Evolutionary conservation across 2,329 filamentous ascomycete genomes (phyloP).

Genomic region (Cercospora janseana): DNA sequence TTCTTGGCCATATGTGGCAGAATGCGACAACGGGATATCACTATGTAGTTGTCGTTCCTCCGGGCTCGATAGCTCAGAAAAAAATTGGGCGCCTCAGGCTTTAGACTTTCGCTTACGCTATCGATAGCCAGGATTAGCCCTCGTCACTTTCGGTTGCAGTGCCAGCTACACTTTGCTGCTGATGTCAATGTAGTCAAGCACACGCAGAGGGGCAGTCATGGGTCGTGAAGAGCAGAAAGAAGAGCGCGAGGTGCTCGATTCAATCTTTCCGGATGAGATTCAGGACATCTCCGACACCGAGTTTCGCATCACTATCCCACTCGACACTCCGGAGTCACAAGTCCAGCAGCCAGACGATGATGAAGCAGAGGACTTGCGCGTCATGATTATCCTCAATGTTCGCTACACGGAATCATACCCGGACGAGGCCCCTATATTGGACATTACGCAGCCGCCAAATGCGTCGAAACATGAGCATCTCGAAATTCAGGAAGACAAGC

Average conservation of each 20-base stretch:
- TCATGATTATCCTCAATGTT: slow-evolving; percentile 75
- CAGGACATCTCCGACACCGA: slow-evolving; percentile 89
- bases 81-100: no score
- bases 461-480: slow-evolving; percentile 68
- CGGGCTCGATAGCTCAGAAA: no score
- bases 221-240: slow-evolving; percentile 81
- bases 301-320: slow-evolving; percentile 79
- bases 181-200: neutral
- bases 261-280: slow-evolving; percentile 97
- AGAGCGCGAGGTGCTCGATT: slow-evolving; percentile 95
- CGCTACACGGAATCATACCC: slow-evolving; percentile 89
- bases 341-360: slow-evolving; percentile 36
- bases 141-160: no score
- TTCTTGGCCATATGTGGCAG: slow-evolving; percentile 14
- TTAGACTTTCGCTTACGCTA: slow-evolving; percentile 1
- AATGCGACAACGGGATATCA: no score
- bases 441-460: slow-evolving; percentile 73
- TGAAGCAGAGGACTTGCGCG: slow-evolving; percentile 59
- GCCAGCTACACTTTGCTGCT: no score
- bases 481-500: slow-evolving; percentile 76
- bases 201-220: slow-evolving; percentile 38
- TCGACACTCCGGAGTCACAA: slow-evolving; percentile 55
- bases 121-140: slow-evolving; percentile 3
- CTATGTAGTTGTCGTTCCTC: neutral
- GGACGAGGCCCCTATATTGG: slow-evolving; percentile 78